These are phyloP conservation scores for Arabis hirsuta DNA, from an alignment of 345 rosid genomes.

Conservation along the genomic window DNA sequence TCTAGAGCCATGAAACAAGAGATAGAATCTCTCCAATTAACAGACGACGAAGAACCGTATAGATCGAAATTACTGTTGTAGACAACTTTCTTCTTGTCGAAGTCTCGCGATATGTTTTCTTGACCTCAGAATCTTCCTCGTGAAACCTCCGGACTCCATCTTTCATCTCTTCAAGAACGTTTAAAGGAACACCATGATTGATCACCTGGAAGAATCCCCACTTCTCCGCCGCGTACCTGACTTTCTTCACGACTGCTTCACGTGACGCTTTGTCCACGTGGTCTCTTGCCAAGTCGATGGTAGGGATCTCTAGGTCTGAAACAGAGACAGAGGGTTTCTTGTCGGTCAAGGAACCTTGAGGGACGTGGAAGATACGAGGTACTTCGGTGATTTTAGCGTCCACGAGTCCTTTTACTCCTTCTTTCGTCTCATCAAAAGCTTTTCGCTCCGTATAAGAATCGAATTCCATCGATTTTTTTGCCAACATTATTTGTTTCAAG, in stretches of 20 bases:
- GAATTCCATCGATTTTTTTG: not conserved
- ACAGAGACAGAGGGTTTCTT: not conserved
- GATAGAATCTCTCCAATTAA: slow-evolving; percentile 59
- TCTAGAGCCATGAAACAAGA: slow-evolving; percentile 49
- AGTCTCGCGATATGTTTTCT: slow-evolving; percentile 36
- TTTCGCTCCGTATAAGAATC: slow-evolving; percentile 32
- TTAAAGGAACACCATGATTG: slow-evolving; percentile 51
- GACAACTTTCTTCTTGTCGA: slow-evolving; percentile 19
- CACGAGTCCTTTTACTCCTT: slow-evolving; percentile 46
- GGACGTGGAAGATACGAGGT: slow-evolving; percentile 42
- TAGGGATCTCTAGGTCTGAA: slow-evolving; percentile 38
- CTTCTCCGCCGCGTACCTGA: slow-evolving; percentile 34
- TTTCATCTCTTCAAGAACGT: slow-evolving; percentile 38
- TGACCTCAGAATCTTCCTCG: slow-evolving; percentile 39
- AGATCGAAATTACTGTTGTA: slow-evolving; percentile 54
- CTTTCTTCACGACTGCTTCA: slow-evolving; percentile 35
- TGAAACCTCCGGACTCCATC: slow-evolving; percentile 35
- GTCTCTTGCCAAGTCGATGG: slow-evolving; percentile 47
- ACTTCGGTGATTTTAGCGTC: slow-evolving; percentile 39
- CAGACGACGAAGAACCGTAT: slow-evolving; percentile 40
- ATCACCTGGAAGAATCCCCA: slow-evolving; percentile 58
- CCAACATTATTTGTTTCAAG: not conserved
- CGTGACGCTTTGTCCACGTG: slow-evolving; percentile 2
- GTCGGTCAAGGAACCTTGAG: not conserved
- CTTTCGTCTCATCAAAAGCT: slow-evolving; percentile 46